Base-by-base conservation (phyloP, 2,329 filamentous ascomycete species). In the Exophiala sp. region DNA sequence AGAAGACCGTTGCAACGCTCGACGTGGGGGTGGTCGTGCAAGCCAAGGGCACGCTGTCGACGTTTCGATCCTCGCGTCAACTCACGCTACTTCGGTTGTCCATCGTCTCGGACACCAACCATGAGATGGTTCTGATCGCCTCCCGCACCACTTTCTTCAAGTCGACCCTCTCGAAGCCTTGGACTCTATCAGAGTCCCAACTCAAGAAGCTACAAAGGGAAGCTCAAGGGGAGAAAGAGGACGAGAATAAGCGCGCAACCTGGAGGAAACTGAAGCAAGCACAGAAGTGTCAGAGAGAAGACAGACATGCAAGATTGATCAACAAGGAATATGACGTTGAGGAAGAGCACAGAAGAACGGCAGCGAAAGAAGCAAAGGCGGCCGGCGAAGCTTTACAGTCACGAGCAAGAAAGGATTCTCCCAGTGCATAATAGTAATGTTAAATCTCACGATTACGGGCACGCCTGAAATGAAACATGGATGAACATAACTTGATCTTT, bases 31-130 rank as follows among this genome's bases (percentile, higher is more conserved):
- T 72, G 0, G 70, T 80, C 5, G 65, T 84, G 2, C 82, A 82
- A 54, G 70, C 78, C 3, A 84, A 85, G 61, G 80, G 82, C 24
- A 81, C 77, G 0, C 70, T 85, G 8, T 73, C 72, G 0, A 69
- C 66, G 9, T 84, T 80, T 62, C 75, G 80, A 4, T 66, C 68
- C 3, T 63, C 66, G 10, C 75, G 76, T 56, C 82, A 85, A 61
- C 56, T 85, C 7, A 70, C 78, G 12, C 66, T 84, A 21, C 80
- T 84, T 63, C 74, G 80, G 2, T 71, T 81, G 6, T 70, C 67
- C 36, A 52, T 76, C 0, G 65, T 85, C 1, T 64, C 65, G 2
- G 75, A 77, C 39, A 85, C 81, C 11, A 74, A 75, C 39, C 75
- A 79, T 24, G 83, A 86, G 63, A 75, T 77, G 45, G 65, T 65